Conservation (phyloP, 441 rosid genomes). For the Syzygium syzygioides region DNA sequence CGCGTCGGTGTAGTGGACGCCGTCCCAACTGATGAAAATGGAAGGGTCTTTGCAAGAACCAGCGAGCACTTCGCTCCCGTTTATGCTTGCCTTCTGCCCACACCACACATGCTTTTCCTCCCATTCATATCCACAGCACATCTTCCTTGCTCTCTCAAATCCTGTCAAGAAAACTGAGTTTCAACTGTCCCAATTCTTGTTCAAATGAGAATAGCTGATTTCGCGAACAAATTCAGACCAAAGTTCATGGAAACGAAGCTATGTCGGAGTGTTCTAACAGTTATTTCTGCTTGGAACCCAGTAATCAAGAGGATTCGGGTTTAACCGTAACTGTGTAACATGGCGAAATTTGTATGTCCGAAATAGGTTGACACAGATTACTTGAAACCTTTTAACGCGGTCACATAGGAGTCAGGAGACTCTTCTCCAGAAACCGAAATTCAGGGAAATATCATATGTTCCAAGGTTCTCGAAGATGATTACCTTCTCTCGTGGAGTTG, state of each 20-base stretch:
- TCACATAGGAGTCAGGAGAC: no score
- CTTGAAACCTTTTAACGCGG: no score
- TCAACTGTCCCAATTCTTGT: neutral
- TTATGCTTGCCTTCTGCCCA: constrained; percentile 14
- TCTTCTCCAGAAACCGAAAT: no score
- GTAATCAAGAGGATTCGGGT: neutral
- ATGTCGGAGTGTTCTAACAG: neutral
- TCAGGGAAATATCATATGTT: neutral
- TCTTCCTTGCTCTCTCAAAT: constrained; percentile 14
- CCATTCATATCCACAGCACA: constrained; percentile 27
- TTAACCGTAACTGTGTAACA: neutral
- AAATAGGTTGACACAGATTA: neutral
- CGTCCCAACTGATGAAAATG: constrained; percentile 28
- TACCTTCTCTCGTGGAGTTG: constrained; percentile 11
- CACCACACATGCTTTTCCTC: constrained; percentile 10
- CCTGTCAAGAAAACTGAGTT: constrained; percentile 5
- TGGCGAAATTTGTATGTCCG: neutral
- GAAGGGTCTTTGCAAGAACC: constrained; percentile 25
- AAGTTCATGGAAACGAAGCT: neutral
- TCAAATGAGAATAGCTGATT: neutral
- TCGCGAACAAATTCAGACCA: neutral
- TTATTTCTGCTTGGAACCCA: neutral
- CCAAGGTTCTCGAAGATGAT: neutral
- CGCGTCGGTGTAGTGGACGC: constrained; percentile 28
- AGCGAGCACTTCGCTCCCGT: constrained; percentile 22